Conservation (phyloP, 352 stramenopile genomes). For the Globisporangium viniferum region DNA sequence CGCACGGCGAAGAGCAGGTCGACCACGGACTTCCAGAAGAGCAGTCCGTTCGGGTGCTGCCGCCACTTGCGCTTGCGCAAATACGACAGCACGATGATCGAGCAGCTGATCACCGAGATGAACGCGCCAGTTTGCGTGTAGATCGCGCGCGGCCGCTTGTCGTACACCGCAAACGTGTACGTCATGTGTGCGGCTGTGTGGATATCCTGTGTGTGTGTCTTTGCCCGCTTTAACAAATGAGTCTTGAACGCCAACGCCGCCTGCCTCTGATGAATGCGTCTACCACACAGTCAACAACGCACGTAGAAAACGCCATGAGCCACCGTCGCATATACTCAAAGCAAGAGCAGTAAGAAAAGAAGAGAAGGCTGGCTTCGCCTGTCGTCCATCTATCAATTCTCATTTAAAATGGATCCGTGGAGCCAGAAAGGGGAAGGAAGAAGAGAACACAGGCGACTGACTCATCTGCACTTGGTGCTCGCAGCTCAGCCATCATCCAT, state of each 20-base stretch:
- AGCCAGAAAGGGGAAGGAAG: not conserved
- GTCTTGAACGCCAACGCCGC: not conserved
- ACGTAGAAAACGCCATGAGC: not conserved
- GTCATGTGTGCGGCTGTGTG: conserved; percentile 5
- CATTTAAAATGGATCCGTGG: not conserved
- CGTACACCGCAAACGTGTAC: conserved; percentile 21
- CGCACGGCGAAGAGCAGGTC: conserved; percentile 74
- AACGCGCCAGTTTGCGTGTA: conserved; percentile 65
- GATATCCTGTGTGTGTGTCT: not conserved
- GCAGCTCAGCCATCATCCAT: not conserved
- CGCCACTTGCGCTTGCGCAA: conserved; percentile 63
- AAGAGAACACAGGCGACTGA: not conserved
- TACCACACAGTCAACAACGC: not conserved
- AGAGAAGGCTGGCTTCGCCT: not conserved
- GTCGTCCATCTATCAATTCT: not conserved
- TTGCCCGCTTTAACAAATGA: not conserved
- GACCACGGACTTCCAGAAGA: conserved; percentile 79
- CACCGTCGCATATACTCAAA: not conserved
- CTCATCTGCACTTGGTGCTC: not conserved
- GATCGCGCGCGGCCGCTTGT: conserved; percentile 35
- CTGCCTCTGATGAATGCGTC: not conserved
- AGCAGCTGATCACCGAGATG: conserved; percentile 76
- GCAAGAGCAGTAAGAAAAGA: not conserved
- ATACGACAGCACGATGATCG: conserved; percentile 68
- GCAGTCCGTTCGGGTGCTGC: conserved; percentile 76